Base-by-base conservation (phyloP, 306 rosid species). In the Begonia fuchsioides region DNA sequence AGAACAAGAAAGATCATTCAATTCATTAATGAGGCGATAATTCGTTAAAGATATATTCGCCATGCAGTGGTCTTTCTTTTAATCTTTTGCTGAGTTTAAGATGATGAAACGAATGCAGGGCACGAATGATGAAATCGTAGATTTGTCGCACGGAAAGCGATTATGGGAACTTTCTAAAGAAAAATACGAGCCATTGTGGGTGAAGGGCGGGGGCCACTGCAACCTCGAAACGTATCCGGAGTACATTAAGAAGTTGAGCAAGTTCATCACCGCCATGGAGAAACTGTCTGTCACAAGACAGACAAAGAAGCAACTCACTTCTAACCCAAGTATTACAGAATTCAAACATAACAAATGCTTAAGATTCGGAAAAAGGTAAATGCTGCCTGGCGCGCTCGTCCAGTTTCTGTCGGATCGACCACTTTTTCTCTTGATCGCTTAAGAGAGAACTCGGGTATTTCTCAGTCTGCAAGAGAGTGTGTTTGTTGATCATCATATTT, bases 201-300 rank as follows among this genome's bases (percentile, higher is more conserved):
- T 92, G 55, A 82, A 92, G 69, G 98, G 96, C 9, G 96, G 98
- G 7, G 96, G 98, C 10, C 98, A 92, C 52, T 92, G 98, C 84
- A 92, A 92, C 81, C 93, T 92, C 6, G 98, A 92, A 68, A 79
- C 87, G 3, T 92, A 45, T 70, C 98, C 98, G 0, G 98, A 92
- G 80, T 92, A 82, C 76, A 79, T 85, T 50, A 92, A 77, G 78
- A 90, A 92, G 67, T 55, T 92, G 58, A 94, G 94, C 68, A 92
- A 76, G 71, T 92, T 81, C 77, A 39, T 85, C n/a, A 79, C 77
- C n/a, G 87, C 87, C 0, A 74, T 92, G 98, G 98, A 92, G 83
- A 92, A 92, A 59, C 72, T 74, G 38, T 44, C 83, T 2, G 47
- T 70, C 26, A 41, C 78, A 0, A 56, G 47, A 38, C 86, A 54